phyloP scores from a whole-genome alignment of 2,329 filamentous ascomycete genomes.

The Pseudocercospora macadamiae region DNA sequence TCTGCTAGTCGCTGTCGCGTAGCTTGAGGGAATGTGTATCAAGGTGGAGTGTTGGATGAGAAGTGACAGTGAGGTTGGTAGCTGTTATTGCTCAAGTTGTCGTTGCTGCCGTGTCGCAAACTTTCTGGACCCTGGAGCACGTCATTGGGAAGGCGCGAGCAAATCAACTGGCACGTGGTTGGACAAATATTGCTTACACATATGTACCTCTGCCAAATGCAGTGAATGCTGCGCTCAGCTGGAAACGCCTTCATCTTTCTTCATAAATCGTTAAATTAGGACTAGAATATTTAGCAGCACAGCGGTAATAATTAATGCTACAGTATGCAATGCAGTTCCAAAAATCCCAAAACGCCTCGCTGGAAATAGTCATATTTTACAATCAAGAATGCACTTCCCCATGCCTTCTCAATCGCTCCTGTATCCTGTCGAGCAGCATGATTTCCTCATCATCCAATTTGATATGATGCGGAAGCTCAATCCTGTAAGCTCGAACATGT shows the following conservation, averaged over 20 bases:
- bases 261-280: too few relatives aligned
- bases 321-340: neutral
- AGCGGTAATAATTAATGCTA: too few relatives aligned
- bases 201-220: neutral
- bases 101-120: neutral
- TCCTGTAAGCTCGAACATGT: constrained; percentile 36
- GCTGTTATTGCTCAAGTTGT: neutral
- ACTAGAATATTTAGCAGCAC: too few relatives aligned
- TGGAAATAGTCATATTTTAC: neutral
- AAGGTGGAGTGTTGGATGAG: neutral
- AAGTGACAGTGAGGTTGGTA: neutral
- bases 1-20: neutral
- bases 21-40: neutral
- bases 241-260: neutral
- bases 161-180: neutral
- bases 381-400: constrained; percentile 14
- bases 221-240: constrained; percentile 1
- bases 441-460: constrained; percentile 41
- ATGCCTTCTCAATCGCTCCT: constrained; percentile 35
- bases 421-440: constrained; percentile 41
- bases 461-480: constrained; percentile 42
- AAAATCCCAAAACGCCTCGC: neutral
- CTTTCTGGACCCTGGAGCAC: constrained; percentile 5
- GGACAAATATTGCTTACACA: neutral
- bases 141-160: constrained; percentile 3